Evolutionary conservation across 305 asterid species (phyloP), one percentile per base, ranked within the genome.

Genomic region (Solanum aculeatissimum): DNA sequence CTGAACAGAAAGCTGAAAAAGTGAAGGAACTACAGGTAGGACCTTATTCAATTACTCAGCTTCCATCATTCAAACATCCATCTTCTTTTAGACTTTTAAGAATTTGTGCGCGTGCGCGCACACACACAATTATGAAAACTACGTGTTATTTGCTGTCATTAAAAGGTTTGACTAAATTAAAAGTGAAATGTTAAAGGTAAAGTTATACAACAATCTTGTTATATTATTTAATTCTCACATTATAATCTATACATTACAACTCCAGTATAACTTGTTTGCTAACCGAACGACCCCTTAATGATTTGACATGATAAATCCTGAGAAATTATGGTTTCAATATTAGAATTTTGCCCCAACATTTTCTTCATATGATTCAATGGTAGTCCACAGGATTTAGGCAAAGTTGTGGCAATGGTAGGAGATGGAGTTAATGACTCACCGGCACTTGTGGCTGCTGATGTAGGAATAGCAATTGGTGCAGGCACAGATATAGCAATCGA

Each of bases 391-490:
- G 97, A 93, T 70, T 85, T 89, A 80, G 94, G 95, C n/a, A 83
- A 89, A 21, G 84, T 89, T 2, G 98, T 95, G 84, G 97, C 96
- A 8, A 95, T 95, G 98, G 98, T 94, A 85, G 98, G 98, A 62
- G 98, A 95, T 16, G 99, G 98, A 57, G 92, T 95, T 35, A 96
- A 96, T 49, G 99, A 96, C 90, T 92, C 99, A 14, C 99, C 98
- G 0, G 99, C 98, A 1, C 97, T 96, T 2, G 98, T 92, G 9
- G 98, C 97, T 0, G 98, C 98, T 3, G 93, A 96, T 55, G 97
- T 92, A 0, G 99, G 99, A 68, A 91, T 96, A 88, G 98, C 99
- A 21, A 95, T 96, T 16, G 99, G 99, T 0, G 95, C 97, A 1
- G 99, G 99, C 21, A 94, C 98, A 5, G 99, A 93, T 83, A 91